These are phyloP conservation scores for Globisporangium cystogenes DNA, from an alignment of 352 stramenopile species.

Conservation along the genomic window DNA sequence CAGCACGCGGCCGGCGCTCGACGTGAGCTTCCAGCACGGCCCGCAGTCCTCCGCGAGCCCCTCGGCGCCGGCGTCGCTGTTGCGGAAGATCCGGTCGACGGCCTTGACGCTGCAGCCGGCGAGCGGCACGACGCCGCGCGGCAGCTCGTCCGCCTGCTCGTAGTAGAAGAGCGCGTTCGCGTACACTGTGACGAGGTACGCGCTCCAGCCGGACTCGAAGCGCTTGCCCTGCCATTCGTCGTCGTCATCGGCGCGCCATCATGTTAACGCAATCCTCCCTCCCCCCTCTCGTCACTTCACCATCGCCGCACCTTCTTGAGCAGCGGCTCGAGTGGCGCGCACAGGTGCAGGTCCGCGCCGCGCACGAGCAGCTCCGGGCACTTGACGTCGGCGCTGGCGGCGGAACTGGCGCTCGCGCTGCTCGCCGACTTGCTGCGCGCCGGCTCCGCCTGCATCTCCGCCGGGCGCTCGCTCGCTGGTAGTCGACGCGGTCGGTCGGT, in stretches of 20 bases:
- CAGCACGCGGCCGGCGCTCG: constrained; percentile 39
- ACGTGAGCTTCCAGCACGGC: constrained; percentile 72
- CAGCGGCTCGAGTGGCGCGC: constrained; percentile 32
- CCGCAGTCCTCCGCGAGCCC: constrained; percentile 42
- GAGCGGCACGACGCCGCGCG: constrained; percentile 48
- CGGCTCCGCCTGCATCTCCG: neutral
- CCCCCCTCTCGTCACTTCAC: no score
- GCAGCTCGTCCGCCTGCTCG: constrained; percentile 39
- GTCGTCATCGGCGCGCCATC: neutral
- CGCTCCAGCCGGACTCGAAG: constrained; percentile 60
- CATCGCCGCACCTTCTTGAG: constrained; percentile 53
- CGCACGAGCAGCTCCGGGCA: constrained; percentile 49
- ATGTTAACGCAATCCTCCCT: no score
- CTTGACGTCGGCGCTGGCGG: constrained; percentile 11
- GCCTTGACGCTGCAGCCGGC: constrained; percentile 35
- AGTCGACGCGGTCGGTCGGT: neutral
- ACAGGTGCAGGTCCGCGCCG: constrained; percentile 37
- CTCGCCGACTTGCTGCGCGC: constrained; percentile 1
- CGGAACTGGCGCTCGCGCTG: neutral
- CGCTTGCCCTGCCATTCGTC: constrained; percentile 45
- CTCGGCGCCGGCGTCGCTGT: constrained; percentile 18
- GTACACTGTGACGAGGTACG: constrained; percentile 55
- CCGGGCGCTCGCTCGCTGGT: neutral
- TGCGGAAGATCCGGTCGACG: constrained; percentile 57
- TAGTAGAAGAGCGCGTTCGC: constrained; percentile 65